phyloP scores from a whole-genome alignment of 352 stramenopile species.

The Globisporangium cystogenes region DNA sequence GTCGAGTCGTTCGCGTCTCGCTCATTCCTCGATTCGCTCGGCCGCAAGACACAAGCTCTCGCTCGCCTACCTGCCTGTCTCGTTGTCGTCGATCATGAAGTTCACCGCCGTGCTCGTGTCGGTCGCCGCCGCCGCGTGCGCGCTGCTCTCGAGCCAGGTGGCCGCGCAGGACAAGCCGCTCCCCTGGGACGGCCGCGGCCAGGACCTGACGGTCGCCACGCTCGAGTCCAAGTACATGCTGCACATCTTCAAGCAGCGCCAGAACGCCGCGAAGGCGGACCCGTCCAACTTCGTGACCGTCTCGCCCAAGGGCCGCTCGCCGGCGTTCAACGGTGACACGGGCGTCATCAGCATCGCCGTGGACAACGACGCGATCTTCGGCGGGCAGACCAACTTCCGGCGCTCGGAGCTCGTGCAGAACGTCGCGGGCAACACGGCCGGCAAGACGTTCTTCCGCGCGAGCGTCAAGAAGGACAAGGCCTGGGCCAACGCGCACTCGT shows the following conservation, averaged over 20 bases:
- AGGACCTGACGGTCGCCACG: conserved; percentile 45
- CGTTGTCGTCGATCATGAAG: conserved; percentile 5
- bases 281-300: conserved; percentile 48
- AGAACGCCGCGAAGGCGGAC: conserved; percentile 33
- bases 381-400: conserved; percentile 52
- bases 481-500: conserved; percentile 45
- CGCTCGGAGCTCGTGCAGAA: conserved; percentile 66
- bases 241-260: conserved; percentile 61
- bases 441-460: conserved; percentile 57
- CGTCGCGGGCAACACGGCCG: conserved; percentile 24
- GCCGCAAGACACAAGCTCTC: background rate
- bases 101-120: conserved; percentile 12
- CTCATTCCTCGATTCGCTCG: background rate
- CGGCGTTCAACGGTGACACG: conserved; percentile 55
- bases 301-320: conserved; percentile 31
- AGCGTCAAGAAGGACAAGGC: conserved; percentile 42
- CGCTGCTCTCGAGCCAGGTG: conserved; percentile 5
- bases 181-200: conserved; percentile 50
- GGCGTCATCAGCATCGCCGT: conserved; percentile 50
- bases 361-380: conserved; percentile 42
- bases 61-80: background rate
- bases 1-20: too few relatives aligned
- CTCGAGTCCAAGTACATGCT: conserved; percentile 52
- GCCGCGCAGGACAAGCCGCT: conserved; percentile 22
- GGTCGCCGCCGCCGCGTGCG: conserved; percentile 9